These are phyloP conservation scores for Clohesyomyces aquaticus DNA, from an alignment of 495 filamentous ascomycete species.

Conservation along the genomic window DNA sequence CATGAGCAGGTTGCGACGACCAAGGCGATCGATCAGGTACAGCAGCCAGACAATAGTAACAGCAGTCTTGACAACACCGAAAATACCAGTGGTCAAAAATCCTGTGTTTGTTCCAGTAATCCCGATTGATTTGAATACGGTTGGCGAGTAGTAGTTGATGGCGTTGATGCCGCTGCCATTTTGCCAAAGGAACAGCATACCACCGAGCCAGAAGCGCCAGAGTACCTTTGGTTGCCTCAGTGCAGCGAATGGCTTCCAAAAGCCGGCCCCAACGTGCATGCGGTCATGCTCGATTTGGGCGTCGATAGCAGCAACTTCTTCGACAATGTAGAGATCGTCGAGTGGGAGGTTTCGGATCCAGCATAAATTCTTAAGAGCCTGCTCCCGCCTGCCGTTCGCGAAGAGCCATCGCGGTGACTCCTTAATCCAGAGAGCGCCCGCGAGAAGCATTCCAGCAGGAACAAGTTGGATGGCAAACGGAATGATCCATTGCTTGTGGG, in stretches of 20 bases:
- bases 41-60: conserved; percentile 64
- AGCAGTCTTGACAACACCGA: conserved; percentile 50
- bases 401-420: conserved; percentile 70
- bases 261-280: conserved; percentile 60
- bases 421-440: conserved; percentile 56
- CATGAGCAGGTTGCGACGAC: conserved; percentile 60
- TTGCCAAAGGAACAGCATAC: conserved; percentile 69
- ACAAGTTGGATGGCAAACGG: conserved; percentile 63
- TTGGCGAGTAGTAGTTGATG: conserved; percentile 37
- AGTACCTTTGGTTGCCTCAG: conserved; percentile 49
- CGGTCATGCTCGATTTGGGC: conserved; percentile 60
- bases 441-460: conserved; percentile 55
- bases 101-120: conserved; percentile 35
- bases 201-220: conserved; percentile 69
- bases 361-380: conserved; percentile 62
- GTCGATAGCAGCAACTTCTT: conserved; percentile 67
- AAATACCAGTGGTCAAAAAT: conserved; percentile 42
- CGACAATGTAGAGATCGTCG: conserved; percentile 66
- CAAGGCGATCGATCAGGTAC: conserved; percentile 61
- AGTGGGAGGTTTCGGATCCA: conserved; percentile 65
- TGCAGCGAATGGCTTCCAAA: conserved; percentile 66
- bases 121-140: conserved; percentile 41
- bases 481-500: conserved; percentile 58
- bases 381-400: conserved; percentile 56
- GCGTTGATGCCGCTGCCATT: conserved; percentile 69